These are phyloP conservation scores for Castanea crenata DNA, from an alignment of 306 rosid genomes.

Conservation along the genomic window DNA sequence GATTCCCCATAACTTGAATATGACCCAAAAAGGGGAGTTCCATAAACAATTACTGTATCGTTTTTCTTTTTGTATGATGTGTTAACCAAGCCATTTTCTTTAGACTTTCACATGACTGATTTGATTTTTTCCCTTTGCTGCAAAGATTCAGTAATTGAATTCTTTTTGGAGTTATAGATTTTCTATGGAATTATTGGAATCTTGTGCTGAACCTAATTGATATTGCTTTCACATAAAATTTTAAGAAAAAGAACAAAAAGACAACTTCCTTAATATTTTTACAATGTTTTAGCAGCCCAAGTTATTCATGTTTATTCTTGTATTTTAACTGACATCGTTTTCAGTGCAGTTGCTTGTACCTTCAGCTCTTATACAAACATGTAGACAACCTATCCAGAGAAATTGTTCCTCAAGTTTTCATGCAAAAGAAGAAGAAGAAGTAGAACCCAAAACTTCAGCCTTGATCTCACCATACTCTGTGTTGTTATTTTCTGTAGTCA, in stretches of 20 bases:
- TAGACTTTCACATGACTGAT: not conserved
- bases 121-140: not conserved
- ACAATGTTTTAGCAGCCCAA: not conserved
- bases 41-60: not conserved
- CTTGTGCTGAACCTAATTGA: not conserved
- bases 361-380: slow-evolving; percentile 75
- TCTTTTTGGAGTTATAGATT: not conserved
- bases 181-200: not conserved
- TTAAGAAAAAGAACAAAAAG: not conserved
- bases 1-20: slow-evolving; percentile 12
- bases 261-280: not conserved
- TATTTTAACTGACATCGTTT: slow-evolving; percentile 27
- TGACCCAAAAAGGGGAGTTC: not conserved
- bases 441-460: slow-evolving; percentile 30
- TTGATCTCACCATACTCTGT: slow-evolving; percentile 10
- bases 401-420: slow-evolving; percentile 69
- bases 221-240: not conserved
- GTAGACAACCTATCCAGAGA: slow-evolving; percentile 77
- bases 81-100: not conserved
- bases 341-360: slow-evolving; percentile 80
- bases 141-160: not conserved
- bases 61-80: not conserved
- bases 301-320: slow-evolving; percentile 5
- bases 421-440: slow-evolving; percentile 72
- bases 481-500: slow-evolving; percentile 19